These are phyloP conservation scores for Amaranthus palmeri DNA, from an alignment of 148 eudicot genomes.

Conservation along the genomic window DNA sequence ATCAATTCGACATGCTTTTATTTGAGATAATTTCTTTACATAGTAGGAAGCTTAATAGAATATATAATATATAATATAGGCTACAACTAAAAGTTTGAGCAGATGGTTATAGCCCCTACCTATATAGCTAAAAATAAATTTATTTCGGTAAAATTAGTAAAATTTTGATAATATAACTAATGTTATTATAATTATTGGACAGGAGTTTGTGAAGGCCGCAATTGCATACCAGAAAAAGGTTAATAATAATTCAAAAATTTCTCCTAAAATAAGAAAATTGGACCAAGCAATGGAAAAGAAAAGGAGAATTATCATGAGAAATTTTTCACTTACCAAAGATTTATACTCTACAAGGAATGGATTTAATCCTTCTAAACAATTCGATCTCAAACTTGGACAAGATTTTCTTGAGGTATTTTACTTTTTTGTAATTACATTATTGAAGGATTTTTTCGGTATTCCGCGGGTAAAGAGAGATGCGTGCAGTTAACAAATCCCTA, in stretches of 20 bases:
- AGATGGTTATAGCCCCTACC: too few relatives aligned
- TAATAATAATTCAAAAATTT: conserved; percentile 23
- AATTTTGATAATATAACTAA: neutral
- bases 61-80: too few relatives aligned
- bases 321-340: conserved; percentile 68
- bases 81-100: too few relatives aligned
- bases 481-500: too few relatives aligned
- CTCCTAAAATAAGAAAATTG: conserved; percentile 40
- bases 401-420: conserved; percentile 59
- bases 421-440: neutral
- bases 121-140: too few relatives aligned
- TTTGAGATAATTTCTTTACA: too few relatives aligned
- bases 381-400: conserved; percentile 53
- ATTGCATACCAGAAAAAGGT: conserved; percentile 61
- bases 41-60: too few relatives aligned
- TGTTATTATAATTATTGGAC: neutral
- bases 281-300: conserved; percentile 54
- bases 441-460: too few relatives aligned
- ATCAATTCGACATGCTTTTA: too few relatives aligned
- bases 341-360: conserved; percentile 35
- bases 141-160: too few relatives aligned
- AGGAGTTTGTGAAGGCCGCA: conserved; percentile 84
- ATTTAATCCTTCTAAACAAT: conserved; percentile 27
- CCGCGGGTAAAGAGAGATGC: too few relatives aligned
- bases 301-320: conserved; percentile 45